Base-by-base conservation (phyloP, 2,329 filamentous ascomycete species). In the Trichoderma pleuroti region DNA sequence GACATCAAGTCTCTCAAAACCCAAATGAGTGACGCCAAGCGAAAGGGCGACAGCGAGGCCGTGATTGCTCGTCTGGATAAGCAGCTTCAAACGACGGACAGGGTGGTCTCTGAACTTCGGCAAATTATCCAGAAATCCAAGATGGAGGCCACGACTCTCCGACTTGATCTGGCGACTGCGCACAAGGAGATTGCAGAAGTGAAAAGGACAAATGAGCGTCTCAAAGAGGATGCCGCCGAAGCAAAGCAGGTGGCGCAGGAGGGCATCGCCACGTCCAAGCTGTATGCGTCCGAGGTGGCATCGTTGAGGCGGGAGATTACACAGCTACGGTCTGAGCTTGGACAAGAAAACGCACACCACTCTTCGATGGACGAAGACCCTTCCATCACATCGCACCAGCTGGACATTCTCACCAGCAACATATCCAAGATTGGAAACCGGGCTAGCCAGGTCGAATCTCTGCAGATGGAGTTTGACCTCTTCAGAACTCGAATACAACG, bases 381-480 rank as follows among this genome's bases (percentile, higher is more conserved):
- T 7, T 71, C 72, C 6, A 77, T 80, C 30, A 76, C 76, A 12
- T 72, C 77, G 7, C 77, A 74, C 59, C 81, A 82, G 49, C 75
- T 84, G 11, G 81, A 83, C 60, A 82, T 83, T 11, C 77, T 83
- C 34, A 78, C 80, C 2, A 79, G 72, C 67, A 82, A 75, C 69
- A 80, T 83, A 32, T 77, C 80, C 42, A 82, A 79, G 69, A 80
- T 83, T 30, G 77, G 79, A 16, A 77, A 78, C 71, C 77, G 78
- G 42, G 80, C 81, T 26, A 81, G 76, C 68, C 79, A 82, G 64
- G 76, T 83, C 11, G 81, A 83, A 66, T 78, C 76, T 9, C 73
- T 83, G 26, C 80, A 81, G 73, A 84, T 83, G 81, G 82, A 83
- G 70, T 77, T 83, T 54, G 77, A 82, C 52, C 76, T 84, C 2